A percentile compares a stretch with the other conserved stretches of the same genome.
phyloP scores from a whole-genome alignment of 2,329 filamentous ascomycete species.

The Macrophomina tecta region DNA sequence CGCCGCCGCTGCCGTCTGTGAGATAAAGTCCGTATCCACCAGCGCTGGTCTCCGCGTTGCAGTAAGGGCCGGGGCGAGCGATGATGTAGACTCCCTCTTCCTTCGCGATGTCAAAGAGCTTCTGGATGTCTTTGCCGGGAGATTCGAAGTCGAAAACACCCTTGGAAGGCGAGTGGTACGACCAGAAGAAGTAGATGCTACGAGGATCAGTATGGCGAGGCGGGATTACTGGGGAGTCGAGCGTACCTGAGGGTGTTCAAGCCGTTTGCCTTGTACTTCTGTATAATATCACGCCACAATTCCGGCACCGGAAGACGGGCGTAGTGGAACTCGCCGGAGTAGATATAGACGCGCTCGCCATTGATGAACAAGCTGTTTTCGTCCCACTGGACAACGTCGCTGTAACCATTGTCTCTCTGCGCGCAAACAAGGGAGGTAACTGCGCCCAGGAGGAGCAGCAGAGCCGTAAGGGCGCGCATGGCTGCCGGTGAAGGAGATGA shows the following conservation, averaged over 20 bases:
- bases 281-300: constrained; percentile 57
- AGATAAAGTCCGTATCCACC: constrained; percentile 69
- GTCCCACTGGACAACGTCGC: constrained; percentile 59
- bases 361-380: constrained; percentile 61
- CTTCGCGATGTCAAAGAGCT: constrained; percentile 60
- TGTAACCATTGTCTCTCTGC: constrained; percentile 54
- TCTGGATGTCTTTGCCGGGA: constrained; percentile 60
- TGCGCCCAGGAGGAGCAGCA: constrained; percentile 13
- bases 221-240: neutral
- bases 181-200: constrained; percentile 55
- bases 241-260: constrained; percentile 54
- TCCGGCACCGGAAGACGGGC: constrained; percentile 58
- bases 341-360: constrained; percentile 58
- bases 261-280: constrained; percentile 60
- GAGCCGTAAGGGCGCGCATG: constrained; percentile 6
- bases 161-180: constrained; percentile 55
- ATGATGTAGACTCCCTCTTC: constrained; percentile 62
- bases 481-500: neutral
- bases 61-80: constrained; percentile 65
- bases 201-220: neutral
- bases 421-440: constrained; percentile 2
- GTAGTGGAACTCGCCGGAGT: constrained; percentile 62
- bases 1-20: constrained; percentile 65
- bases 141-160: constrained; percentile 58
- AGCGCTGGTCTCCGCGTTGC: constrained; percentile 68